phyloP scores from a whole-genome alignment of 2,329 filamentous ascomycete species.

The Penicillium sp. region DNA sequence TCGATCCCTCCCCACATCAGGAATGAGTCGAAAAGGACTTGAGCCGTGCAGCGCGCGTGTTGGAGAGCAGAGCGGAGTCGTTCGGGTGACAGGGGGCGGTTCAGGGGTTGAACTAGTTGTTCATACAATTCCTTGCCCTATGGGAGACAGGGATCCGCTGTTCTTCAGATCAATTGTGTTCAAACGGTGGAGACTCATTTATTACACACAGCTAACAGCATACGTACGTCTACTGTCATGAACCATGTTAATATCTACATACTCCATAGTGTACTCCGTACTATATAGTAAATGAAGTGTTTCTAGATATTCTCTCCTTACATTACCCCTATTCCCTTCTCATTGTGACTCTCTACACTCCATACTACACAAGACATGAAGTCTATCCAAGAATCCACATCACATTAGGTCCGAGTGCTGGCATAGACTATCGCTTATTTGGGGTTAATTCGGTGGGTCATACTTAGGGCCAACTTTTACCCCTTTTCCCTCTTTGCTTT shows the following conservation, averaged over 20 bases:
- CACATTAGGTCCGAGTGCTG: not conserved
- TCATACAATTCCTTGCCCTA: constrained; percentile 6
- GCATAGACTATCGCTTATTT: not conserved
- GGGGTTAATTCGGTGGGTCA: constrained; percentile 1
- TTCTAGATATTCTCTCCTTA: not conserved
- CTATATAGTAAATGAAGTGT: not conserved
- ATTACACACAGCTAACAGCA: not conserved
- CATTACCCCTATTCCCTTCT: not conserved
- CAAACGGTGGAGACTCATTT: not conserved
- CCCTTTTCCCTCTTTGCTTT: constrained; percentile 4
- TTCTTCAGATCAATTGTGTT: not conserved
- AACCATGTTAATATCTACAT: not conserved
- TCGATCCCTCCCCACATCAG: constrained; percentile 27
- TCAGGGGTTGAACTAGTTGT: constrained; percentile 24
- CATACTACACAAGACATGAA: not conserved
- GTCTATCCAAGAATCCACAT: constrained; percentile 1
- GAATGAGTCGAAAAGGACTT: constrained; percentile 15
- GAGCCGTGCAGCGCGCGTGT: constrained; percentile 13
- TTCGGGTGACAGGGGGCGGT: constrained; percentile 23
- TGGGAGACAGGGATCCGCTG: constrained; percentile 13
- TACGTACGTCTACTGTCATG: too few relatives aligned
- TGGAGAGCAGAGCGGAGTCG: constrained; percentile 20
- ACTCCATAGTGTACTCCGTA: not conserved
- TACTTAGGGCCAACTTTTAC: not conserved
- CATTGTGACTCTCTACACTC: not conserved